Evolutionary conservation across 192 early-diverging fungal genomes (phyloP).

Genomic region (Globomyces pollinis-pini): DNA sequence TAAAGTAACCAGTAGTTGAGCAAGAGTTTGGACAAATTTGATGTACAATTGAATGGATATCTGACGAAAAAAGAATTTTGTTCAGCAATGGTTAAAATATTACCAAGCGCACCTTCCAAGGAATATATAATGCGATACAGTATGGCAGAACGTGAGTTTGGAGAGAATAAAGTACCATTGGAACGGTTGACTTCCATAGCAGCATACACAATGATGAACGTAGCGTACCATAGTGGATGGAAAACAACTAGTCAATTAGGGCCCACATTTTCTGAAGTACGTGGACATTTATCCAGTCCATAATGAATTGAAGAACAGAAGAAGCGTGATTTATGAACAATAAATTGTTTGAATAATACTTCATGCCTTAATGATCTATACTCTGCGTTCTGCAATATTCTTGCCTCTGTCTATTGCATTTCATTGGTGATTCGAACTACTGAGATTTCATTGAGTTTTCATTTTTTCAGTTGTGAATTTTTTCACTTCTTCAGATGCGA

Average conservation of each 20-base stretch:
- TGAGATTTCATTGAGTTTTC: no score
- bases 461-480: no score
- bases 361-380: no score
- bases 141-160: conserved; percentile 22
- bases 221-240: background rate
- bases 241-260: background rate
- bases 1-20: background rate
- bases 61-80: background rate
- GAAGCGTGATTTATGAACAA: no score
- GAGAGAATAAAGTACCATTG: conserved; percentile 19
- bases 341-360: no score
- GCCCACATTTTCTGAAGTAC: no score
- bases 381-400: no score
- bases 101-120: conserved; percentile 7
- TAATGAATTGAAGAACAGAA: no score
- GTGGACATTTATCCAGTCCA: no score
- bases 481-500: no score
- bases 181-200: conserved; percentile 25
- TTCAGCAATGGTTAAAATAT: conserved; percentile 8
- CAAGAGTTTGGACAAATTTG: conserved; percentile 1
- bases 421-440: no score
- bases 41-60: background rate
- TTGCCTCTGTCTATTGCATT: no score
- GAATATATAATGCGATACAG: conserved; percentile 21
- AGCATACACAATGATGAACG: conserved; percentile 16